phyloP scores from a whole-genome alignment of 106 monocot genomes.

The Phalaenopsis aphrodite region DNA sequence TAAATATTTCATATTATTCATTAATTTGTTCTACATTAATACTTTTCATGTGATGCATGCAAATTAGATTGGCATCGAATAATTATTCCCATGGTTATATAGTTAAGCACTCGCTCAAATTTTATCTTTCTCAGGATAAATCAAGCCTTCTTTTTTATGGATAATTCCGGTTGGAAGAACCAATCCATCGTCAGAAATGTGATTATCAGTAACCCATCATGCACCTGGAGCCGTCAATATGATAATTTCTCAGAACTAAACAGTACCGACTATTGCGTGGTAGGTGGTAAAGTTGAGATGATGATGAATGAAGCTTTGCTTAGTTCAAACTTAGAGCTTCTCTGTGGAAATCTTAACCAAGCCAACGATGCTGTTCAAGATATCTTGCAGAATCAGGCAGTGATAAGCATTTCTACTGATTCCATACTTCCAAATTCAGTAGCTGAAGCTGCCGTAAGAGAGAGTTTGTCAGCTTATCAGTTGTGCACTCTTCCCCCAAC shows the following conservation, averaged over 20 bases:
- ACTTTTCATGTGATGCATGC: no score
- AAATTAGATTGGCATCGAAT: no score
- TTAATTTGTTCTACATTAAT: no score
- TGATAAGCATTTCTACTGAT: no score
- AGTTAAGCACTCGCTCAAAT: no score
- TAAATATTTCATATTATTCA: no score
- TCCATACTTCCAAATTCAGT: no score
- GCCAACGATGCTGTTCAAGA: neutral
- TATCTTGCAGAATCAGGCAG: neutral
- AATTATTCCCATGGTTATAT: no score
- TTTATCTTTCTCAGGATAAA: no score
- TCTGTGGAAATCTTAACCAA: neutral
- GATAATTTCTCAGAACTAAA: neutral
- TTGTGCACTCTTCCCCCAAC: neutral
- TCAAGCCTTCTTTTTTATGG: neutral
- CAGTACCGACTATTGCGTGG: neutral
- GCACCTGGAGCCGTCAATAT: neutral
- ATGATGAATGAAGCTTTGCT: neutral
- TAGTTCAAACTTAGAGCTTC: neutral
- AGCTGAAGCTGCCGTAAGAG: neutral
- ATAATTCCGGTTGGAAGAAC: neutral
- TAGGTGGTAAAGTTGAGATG: neutral
- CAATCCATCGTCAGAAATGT: neutral
- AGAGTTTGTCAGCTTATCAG: neutral
- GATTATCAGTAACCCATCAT: neutral